Percentiles rank a stretch among this genome's conserved stretches.
phyloP scores from a whole-genome alignment of 768 basidiomycete genomes.

The Lepiota subincarnata region DNA sequence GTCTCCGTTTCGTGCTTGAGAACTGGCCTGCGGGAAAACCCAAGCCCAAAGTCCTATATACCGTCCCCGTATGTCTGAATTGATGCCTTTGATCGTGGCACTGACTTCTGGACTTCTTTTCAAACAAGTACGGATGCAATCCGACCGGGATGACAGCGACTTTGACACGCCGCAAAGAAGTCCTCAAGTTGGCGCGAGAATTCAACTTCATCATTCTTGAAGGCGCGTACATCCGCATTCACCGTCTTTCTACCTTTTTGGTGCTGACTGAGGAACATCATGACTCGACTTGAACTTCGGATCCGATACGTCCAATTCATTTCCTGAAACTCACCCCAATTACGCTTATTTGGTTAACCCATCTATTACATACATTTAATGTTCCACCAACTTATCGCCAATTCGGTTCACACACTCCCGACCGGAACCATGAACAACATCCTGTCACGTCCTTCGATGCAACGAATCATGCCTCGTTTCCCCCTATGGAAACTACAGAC shows the following conservation, averaged over 20 bases:
- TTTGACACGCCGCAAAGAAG: conserved; percentile 62
- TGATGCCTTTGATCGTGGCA: neutral
- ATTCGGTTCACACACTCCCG: neutral
- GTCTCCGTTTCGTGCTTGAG: conserved; percentile 61
- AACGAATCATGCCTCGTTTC: too few species aligned
- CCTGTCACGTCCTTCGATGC: too few species aligned
- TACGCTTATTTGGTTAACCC: neutral
- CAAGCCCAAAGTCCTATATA: conserved; percentile 79
- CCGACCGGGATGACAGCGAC: conserved; percentile 81
- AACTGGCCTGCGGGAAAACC: conserved; percentile 70
- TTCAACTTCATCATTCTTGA: conserved; percentile 83
- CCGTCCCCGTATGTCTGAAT: conserved; percentile 54
- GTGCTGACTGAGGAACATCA: neutral
- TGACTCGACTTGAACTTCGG: neutral
- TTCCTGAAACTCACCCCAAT: neutral
- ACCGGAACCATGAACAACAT: too few species aligned
- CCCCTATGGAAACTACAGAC: conserved; percentile 36
- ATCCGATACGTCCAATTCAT: neutral
- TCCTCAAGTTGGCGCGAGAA: conserved; percentile 66
- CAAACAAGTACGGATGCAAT: conserved; percentile 74
- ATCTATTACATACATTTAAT: neutral
- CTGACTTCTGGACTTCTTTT: neutral
- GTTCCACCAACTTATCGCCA: neutral
- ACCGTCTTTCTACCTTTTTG: too few species aligned
- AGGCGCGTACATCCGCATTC: conserved; percentile 40